Conservation (phyloP, 2,329 filamentous ascomycete species). For the Colletotrichum sp. region DNA sequence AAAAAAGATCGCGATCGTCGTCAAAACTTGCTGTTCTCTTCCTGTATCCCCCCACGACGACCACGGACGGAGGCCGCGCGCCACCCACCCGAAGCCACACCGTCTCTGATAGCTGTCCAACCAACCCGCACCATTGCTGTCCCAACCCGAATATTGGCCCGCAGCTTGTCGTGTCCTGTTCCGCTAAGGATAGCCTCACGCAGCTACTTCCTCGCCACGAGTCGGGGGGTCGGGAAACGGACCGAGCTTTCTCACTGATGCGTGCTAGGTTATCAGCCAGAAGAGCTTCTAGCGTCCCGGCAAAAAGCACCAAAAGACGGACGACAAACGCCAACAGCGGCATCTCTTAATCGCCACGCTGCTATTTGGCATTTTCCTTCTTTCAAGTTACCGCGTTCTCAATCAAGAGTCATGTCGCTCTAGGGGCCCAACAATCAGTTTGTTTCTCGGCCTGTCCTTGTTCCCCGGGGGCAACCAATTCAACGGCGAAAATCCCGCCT, state of each 20-base stretch:
- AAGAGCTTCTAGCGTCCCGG: background rate
- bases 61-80: background rate
- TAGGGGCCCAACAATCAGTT: background rate
- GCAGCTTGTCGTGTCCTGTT: background rate
- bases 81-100: constrained; percentile 12
- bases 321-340: background rate
- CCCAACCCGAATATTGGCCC: constrained; percentile 1
- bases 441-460: background rate
- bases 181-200: background rate
- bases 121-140: background rate
- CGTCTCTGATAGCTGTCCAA: constrained; percentile 3
- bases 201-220: background rate
- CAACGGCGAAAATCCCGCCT: background rate
- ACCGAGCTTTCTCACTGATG: constrained; percentile 9
- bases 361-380: background rate
- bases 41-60: background rate
- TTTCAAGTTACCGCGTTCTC: background rate
- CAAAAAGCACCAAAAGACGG: background rate
- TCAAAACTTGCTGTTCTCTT: background rate
- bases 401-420: background rate
- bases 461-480: background rate
- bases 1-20: background rate
- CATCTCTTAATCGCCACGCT: background rate
- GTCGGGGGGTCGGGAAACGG: constrained; percentile 1
- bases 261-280: background rate